phyloP scores from a whole-genome alignment of 1,139 yeast genomes.

The Pichia sp. region DNA sequence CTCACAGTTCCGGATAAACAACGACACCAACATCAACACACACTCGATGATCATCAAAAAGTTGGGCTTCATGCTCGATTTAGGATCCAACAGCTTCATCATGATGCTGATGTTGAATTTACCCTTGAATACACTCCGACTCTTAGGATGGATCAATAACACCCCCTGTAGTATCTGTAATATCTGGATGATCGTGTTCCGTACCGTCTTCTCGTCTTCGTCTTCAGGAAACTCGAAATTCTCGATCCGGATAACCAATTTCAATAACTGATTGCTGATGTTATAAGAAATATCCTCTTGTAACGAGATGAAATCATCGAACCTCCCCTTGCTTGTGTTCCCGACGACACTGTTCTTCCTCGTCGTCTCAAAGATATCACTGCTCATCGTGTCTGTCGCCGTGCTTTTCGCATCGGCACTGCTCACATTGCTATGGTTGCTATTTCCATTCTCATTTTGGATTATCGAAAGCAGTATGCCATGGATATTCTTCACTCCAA shows the following conservation, averaged over 20 bases:
- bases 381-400: background rate
- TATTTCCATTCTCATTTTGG: background rate
- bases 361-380: background rate
- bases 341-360: background rate
- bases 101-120: conserved; percentile 34
- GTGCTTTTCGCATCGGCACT: background rate
- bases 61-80: background rate
- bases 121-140: conserved; percentile 45
- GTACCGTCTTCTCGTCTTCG: background rate
- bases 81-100: conserved; percentile 14
- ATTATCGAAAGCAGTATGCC: conserved; percentile 22
- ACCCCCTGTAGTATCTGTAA: conserved; percentile 60
- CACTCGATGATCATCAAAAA: conserved; percentile 40
- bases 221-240: background rate
- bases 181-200: conserved; percentile 20
- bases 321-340: conserved; percentile 5
- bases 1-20: conserved; percentile 44
- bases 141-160: conserved; percentile 57
- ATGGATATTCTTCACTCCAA: conserved; percentile 2
- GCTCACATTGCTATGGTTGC: background rate
- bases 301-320: conserved; percentile 43
- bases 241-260: conserved; percentile 13
- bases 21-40: conserved; percentile 51
- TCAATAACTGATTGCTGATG: conserved; percentile 33
- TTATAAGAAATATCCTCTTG: conserved; percentile 56